Evolutionary conservation across 2,329 filamentous ascomycete species (phyloP).

Genomic region (Clathrospora elynae): DNA sequence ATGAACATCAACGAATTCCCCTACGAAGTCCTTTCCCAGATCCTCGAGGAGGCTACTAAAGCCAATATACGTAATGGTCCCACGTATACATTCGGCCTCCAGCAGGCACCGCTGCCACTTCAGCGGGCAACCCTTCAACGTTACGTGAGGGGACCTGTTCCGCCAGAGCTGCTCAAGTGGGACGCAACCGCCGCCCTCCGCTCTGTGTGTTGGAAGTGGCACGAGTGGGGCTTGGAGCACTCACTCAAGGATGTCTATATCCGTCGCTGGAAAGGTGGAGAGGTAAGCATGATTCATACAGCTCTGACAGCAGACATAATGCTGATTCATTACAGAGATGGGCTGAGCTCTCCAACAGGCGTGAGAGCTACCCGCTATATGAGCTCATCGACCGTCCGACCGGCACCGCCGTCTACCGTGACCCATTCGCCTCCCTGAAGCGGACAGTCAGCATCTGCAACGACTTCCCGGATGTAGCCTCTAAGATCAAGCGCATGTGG

Average conservation of each 20-base stretch:
- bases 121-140: slow-evolving; percentile 53
- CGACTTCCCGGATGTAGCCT: slow-evolving; percentile 52
- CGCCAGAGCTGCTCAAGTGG: slow-evolving; percentile 59
- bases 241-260: slow-evolving; percentile 59
- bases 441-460: slow-evolving; percentile 55
- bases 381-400: slow-evolving; percentile 55
- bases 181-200: slow-evolving; percentile 56
- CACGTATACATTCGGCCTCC: slow-evolving; percentile 59
- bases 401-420: slow-evolving; percentile 57
- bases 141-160: slow-evolving; percentile 58
- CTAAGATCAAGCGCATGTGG: slow-evolving; percentile 59
- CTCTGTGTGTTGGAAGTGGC: slow-evolving; percentile 57
- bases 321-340: slow-evolving; percentile 52
- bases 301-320: not conserved
- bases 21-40: slow-evolving; percentile 58
- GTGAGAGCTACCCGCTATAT: slow-evolving; percentile 54
- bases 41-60: slow-evolving; percentile 56
- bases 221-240: slow-evolving; percentile 59
- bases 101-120: slow-evolving; percentile 55
- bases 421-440: slow-evolving; percentile 57
- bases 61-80: slow-evolving; percentile 55
- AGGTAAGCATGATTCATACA: slow-evolving; percentile 31
- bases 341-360: slow-evolving; percentile 54
- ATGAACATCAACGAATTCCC: slow-evolving; percentile 58
- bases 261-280: slow-evolving; percentile 57